These are phyloP conservation scores for Pulveroboletus sp. DNA, from an alignment of 768 basidiomycete species.

Conservation along the genomic window DNA sequence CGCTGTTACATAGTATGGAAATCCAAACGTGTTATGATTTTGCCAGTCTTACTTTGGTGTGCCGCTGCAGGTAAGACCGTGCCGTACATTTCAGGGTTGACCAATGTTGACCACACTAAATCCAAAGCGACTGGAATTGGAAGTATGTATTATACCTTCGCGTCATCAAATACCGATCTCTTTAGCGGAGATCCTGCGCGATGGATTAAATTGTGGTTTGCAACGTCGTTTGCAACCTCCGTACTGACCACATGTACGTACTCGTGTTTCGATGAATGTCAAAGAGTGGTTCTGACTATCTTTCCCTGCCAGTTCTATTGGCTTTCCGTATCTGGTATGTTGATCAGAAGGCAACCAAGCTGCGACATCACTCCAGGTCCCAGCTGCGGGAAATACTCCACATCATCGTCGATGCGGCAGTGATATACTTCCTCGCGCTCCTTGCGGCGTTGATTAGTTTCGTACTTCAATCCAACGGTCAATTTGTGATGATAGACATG, in stretches of 20 bases:
- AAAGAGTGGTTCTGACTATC: not conserved
- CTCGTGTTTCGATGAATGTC: not conserved
- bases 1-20: conserved; percentile 26
- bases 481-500: conserved; percentile 7
- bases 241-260: conserved; percentile 4
- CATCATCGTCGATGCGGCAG: conserved; percentile 5
- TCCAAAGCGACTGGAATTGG: not conserved
- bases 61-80: conserved; percentile 16
- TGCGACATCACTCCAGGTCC: not conserved
- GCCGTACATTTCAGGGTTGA: not conserved
- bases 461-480: not conserved
- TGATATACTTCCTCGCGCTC: conserved; percentile 1
- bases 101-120: not conserved
- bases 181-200: no score
- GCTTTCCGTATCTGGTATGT: conserved; percentile 6
- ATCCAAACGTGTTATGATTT: conserved; percentile 12
- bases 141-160: no score
- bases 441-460: not conserved
- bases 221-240: no score
- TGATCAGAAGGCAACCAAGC: not conserved
- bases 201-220: no score
- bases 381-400: not conserved
- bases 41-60: conserved; percentile 25
- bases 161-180: no score
- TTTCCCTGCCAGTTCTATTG: not conserved